phyloP scores from a whole-genome alignment of 1,284 basidiomycete genomes.

The Rhodotorula sp. region DNA sequence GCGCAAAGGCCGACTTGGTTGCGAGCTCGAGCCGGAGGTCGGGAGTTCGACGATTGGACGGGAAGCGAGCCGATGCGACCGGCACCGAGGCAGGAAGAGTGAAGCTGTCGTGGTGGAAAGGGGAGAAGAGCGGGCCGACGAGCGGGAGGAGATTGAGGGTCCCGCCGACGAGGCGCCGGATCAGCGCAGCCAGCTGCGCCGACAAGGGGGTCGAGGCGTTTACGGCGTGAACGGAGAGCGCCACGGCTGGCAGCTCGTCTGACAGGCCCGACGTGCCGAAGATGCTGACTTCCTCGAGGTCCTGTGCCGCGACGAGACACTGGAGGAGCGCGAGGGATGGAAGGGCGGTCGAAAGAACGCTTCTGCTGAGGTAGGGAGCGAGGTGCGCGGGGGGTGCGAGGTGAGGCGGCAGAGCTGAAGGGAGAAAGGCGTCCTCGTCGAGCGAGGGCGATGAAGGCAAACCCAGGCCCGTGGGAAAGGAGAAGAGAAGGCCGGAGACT shows the following conservation, averaged over 20 bases:
- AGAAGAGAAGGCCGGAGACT: conserved; percentile 9
- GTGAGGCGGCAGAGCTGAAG: neutral
- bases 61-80: neutral
- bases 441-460: neutral
- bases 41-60: neutral
- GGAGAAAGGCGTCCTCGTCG: neutral
- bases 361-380: conserved; percentile 1
- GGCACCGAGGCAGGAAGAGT: neutral
- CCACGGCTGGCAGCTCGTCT: neutral
- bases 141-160: neutral
- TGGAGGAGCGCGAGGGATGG: conserved; percentile 15
- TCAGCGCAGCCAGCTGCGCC: neutral
- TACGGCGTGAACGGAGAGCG: neutral
- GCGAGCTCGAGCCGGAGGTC: neutral
- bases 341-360: conserved; percentile 7
- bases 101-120: neutral
- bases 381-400: conserved; percentile 1
- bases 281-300: conserved; percentile 17
- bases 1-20: neutral
- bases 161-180: neutral
- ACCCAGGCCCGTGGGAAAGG: conserved; percentile 4
- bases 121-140: neutral
- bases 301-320: neutral
- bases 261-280: conserved; percentile 1
- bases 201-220: neutral